phyloP scores from a whole-genome alignment of 164 flowering plant genomes.

The Vitis labrusca region DNA sequence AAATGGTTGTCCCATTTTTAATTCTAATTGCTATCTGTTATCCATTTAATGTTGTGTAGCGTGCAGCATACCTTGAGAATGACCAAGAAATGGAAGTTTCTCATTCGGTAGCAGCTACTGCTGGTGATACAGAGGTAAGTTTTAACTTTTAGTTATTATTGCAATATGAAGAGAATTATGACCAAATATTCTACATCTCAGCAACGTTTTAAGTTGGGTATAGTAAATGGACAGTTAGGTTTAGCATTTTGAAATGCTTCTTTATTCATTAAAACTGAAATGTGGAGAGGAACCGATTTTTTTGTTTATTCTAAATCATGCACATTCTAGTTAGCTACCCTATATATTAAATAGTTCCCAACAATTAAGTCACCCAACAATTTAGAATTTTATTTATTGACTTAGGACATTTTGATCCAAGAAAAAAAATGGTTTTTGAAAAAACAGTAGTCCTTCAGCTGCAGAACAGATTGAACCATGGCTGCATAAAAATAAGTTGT shows the following conservation, averaged over 20 bases:
- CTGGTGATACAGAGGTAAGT: slow-evolving; percentile 91
- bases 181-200: neutral
- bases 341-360: neutral
- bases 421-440: too few relatives aligned
- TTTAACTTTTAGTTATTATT: neutral
- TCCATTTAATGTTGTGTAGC: slow-evolving; percentile 43
- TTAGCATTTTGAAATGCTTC: neutral
- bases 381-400: too few relatives aligned
- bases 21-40: neutral
- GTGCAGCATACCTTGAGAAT: slow-evolving; percentile 87
- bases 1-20: neutral
- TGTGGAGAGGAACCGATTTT: neutral
- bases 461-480: too few relatives aligned
- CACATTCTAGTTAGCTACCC: neutral
- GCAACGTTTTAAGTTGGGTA: neutral
- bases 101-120: slow-evolving; percentile 92
- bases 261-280: neutral
- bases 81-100: slow-evolving; percentile 91
- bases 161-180: neutral
- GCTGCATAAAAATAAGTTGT: too few relatives aligned
- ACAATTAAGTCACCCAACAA: neutral
- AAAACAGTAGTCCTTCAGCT: too few relatives aligned
- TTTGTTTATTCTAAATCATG: neutral
- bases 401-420: too few relatives aligned
- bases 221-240: neutral